phyloP scores from a whole-genome alignment of 495 filamentous ascomycete genomes.

The Pyrenula aspistea region DNA sequence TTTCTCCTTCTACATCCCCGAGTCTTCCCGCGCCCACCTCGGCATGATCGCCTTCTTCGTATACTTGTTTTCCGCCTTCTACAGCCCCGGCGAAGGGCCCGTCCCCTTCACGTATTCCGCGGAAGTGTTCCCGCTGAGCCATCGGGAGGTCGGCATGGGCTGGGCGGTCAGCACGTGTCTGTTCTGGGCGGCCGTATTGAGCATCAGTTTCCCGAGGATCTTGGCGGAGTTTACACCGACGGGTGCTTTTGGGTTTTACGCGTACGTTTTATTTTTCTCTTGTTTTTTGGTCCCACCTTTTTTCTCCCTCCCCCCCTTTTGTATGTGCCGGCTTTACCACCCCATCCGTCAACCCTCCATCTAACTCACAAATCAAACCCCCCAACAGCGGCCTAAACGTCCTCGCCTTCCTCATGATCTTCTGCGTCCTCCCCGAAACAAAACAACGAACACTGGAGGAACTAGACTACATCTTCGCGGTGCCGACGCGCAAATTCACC shows the following conservation, averaged over 20 bases:
- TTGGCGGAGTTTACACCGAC: slow-evolving; percentile 33
- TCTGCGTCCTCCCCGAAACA: slow-evolving; percentile 36
- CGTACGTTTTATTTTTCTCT: slow-evolving; percentile 49
- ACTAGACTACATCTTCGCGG: slow-evolving; percentile 38
- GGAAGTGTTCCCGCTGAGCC: slow-evolving; percentile 64
- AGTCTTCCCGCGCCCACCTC: slow-evolving; percentile 35
- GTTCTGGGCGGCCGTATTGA: slow-evolving; percentile 53
- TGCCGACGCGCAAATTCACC: slow-evolving; percentile 34
- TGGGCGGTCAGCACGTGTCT: slow-evolving; percentile 59
- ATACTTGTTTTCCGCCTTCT: slow-evolving; percentile 61
- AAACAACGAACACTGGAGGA: slow-evolving; percentile 35
- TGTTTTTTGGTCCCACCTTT: slow-evolving; percentile 56
- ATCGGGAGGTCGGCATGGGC: slow-evolving; percentile 65
- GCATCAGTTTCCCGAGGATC: slow-evolving; percentile 54
- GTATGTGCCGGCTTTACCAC: no score
- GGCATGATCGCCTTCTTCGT: slow-evolving; percentile 58
- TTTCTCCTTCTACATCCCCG: slow-evolving; percentile 55
- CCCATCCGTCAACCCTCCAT: neutral
- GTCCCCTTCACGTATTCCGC: slow-evolving; percentile 75
- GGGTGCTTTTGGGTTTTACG: slow-evolving; percentile 50
- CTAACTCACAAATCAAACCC: slow-evolving; percentile 13
- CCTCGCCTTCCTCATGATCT: slow-evolving; percentile 34
- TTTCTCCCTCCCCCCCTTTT: no score
- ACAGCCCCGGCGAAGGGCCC: slow-evolving; percentile 70
- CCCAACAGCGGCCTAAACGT: slow-evolving; percentile 42